phyloP scores from a whole-genome alignment of 2,329 filamentous ascomycete genomes.

The Diaporthe ilicicola region DNA sequence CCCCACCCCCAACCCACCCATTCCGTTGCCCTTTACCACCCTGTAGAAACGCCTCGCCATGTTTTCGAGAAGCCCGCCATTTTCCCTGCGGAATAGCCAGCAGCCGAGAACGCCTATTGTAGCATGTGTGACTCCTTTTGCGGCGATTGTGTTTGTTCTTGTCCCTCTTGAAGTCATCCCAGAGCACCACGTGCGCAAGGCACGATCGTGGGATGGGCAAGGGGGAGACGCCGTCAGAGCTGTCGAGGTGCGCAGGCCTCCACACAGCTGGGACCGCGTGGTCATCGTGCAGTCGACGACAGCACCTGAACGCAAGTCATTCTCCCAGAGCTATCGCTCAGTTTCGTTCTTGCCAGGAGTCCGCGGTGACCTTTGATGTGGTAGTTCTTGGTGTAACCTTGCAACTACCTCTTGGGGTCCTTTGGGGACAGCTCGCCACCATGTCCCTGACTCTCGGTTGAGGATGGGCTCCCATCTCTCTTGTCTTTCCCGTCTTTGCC shows the following conservation, averaged over 20 bases:
- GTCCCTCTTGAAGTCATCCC: not conserved
- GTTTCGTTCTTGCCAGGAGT: not conserved
- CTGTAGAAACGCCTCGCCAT: constrained; percentile 21
- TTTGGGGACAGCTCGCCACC: constrained; percentile 32
- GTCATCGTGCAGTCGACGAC: not conserved
- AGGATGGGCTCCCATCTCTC: constrained; percentile 30
- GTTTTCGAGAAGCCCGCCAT: constrained; percentile 19
- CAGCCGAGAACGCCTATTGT: not conserved
- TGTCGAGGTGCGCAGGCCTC: not conserved
- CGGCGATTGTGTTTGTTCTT: not conserved
- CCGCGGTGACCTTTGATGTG: not conserved
- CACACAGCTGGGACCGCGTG: not conserved
- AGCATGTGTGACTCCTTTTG: not conserved
- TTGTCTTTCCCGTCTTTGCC: constrained; percentile 47
- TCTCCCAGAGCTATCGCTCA: too few relatives aligned
- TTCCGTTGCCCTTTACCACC: not conserved
- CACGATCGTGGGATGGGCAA: not conserved
- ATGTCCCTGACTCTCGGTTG: constrained; percentile 32
- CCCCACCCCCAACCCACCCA: not conserved
- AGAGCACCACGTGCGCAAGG: not conserved
- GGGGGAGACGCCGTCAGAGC: not conserved
- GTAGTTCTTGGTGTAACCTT: not conserved
- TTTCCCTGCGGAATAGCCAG: not conserved
- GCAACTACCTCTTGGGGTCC: constrained; percentile 31
- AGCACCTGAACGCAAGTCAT: not conserved